Conservation (phyloP, 2,329 filamentous ascomycete genomes). For the Karstenula rhodostoma region DNA sequence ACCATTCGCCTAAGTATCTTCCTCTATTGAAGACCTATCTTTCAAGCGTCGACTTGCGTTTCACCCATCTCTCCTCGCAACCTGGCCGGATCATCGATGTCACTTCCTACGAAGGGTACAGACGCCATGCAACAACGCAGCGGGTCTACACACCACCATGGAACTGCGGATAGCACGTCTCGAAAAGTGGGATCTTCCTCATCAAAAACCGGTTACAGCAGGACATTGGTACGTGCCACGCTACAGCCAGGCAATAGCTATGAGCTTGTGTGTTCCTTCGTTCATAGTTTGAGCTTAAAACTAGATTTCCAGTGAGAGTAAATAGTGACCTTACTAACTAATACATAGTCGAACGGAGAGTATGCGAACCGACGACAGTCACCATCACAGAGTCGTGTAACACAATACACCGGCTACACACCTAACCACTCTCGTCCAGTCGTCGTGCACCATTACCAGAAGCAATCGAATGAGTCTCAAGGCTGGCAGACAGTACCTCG, state of each 20-base stretch:
- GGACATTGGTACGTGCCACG: not conserved
- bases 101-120: not conserved
- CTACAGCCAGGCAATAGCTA: not conserved
- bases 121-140: not conserved
- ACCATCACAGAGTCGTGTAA: not conserved
- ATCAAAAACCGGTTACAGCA: not conserved
- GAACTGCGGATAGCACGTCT: not conserved
- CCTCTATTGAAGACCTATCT: not conserved
- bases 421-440: not conserved
- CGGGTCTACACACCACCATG: not conserved
- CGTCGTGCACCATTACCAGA: not conserved
- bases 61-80: not conserved
- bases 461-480: not conserved
- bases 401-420: not conserved
- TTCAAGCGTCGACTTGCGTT: not conserved
- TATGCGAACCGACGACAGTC: not conserved
- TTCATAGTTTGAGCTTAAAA: not conserved
- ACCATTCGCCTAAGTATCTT: not conserved
- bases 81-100: not conserved
- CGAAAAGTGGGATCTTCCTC: not conserved
- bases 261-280: not conserved
- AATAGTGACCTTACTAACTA: not conserved
- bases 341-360: not conserved
- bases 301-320: not conserved
- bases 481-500: slow-evolving; percentile 21